Evolutionary conservation across 2,329 filamentous ascomycete species (phyloP), one percentile per base, ranked within the genome.

Genomic region (Bipolaris sorokiniana): DNA sequence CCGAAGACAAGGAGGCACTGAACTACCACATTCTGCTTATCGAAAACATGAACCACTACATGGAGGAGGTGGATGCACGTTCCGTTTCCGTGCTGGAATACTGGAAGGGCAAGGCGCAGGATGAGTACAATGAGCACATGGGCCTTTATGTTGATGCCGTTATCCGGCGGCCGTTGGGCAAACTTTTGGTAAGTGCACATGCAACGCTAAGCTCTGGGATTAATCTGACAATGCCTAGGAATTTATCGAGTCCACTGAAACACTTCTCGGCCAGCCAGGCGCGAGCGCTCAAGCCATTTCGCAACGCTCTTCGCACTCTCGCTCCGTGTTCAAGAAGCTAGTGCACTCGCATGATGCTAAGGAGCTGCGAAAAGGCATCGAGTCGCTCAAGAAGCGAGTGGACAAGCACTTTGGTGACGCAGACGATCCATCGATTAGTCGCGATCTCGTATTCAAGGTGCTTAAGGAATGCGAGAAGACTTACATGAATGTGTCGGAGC

Each of bases 31-130:
- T 99, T 69, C 84, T 98, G 33, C 84, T 98, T 51, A 98, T 99
- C 66, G 94, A 99, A 77, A 99, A 99, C 76, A 97, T 97, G 92
- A 96, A 97, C 72, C 92, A 97, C 77, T 98, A 96, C 78, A 82
- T 95, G 10, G 93, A 98, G 74, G 93, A 97, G 76, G 90, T 96
- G 7, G 91, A 96, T 65, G 80, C 89, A 15, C 84, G 86, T 16
- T 84, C 85, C 36, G 86, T 95, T 61, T 84, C 90, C 7, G 87
- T 96, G 0, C 83, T 98, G 4, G 87, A 91, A 58, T 87, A 91
- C 65, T 97, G 93, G 91, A 90, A 88, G 70, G 86, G 88, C 37
- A 88, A 89, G 55, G 95, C 94, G 1, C 81, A 85, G 31, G 83
- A 86, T 44, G 92, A 97, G 78, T 88, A 96, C 76, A 81, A 84